A percentile compares a stretch with the other conserved stretches of the same genome.
These are phyloP conservation scores for Tuber indicum DNA, from an alignment of 495 filamentous ascomycete genomes.

Conservation along the genomic window DNA sequence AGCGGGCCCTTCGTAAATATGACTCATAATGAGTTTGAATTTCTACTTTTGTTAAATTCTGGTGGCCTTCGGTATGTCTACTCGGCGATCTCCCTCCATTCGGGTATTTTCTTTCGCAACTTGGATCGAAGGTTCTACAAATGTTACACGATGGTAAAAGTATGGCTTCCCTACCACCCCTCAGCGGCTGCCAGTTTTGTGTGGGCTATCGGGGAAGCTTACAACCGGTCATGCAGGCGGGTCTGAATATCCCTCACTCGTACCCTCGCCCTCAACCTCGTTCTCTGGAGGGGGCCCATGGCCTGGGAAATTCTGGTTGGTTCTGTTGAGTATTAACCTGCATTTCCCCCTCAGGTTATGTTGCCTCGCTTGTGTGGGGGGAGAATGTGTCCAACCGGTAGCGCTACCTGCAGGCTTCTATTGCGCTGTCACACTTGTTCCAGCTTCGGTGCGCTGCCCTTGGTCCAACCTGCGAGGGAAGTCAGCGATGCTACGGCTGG, in stretches of 20 bases:
- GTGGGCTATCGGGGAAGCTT: neutral
- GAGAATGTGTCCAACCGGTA: neutral
- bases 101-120: neutral
- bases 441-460: neutral
- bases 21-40: neutral
- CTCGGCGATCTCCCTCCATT: neutral
- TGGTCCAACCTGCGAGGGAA: neutral
- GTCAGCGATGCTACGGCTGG: neutral
- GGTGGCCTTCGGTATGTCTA: neutral
- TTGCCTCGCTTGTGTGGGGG: neutral
- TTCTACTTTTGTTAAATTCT: neutral
- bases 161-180: neutral
- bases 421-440: neutral
- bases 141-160: neutral
- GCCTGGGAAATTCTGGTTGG: neutral
- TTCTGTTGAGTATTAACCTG: neutral
- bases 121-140: neutral
- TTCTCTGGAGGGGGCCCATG: neutral
- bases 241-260: conserved; percentile 4
- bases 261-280: neutral
- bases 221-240: neutral
- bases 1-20: neutral
- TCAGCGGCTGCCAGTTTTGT: neutral
- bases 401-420: neutral
- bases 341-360: neutral